Percentiles rank a stretch among this genome's conserved stretches.
Conservation (phyloP, 2,329 filamentous ascomycete species). For the Sordariomycetes sp. region DNA sequence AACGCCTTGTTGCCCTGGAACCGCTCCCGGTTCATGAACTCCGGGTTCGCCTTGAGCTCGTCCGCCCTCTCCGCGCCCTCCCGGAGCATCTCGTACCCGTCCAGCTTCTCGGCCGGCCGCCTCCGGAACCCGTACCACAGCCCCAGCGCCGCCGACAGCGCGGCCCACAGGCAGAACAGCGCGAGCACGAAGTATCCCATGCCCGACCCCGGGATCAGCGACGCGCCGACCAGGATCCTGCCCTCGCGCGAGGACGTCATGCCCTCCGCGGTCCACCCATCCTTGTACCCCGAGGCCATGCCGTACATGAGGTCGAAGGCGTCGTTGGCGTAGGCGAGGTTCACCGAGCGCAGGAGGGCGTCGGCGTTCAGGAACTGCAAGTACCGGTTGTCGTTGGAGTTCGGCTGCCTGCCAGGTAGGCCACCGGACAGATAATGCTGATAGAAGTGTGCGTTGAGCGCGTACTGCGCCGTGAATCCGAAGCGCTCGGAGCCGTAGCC, state of each 20-base stretch:
- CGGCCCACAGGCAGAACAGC: background rate
- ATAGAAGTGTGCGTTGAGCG: background rate
- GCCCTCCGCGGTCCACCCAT: background rate
- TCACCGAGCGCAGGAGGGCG: conserved; percentile 1
- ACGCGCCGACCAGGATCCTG: conserved; percentile 1
- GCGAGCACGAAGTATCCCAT: background rate
- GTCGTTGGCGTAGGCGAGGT: conserved; percentile 1
- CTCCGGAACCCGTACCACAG: conserved; percentile 3
- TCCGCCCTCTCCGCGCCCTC: background rate
- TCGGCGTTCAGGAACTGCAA: background rate
- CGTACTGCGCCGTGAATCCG: background rate
- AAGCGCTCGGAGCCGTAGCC: background rate
- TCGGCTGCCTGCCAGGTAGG: background rate
- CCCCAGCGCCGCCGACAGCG: background rate
- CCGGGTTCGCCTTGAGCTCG: background rate
- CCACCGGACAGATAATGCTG: background rate
- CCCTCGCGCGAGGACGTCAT: conserved; percentile 2
- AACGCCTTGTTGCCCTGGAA: background rate
- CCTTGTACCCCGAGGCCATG: background rate
- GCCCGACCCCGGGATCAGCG: background rate
- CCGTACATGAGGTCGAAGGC: conserved; percentile 5
- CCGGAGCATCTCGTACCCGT: conserved; percentile 2
- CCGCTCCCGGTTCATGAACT: conserved; percentile 1
- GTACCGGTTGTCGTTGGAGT: background rate
- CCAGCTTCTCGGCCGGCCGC: background rate